Evolutionary conservation across 176 grass and related monocot genomes (phyloP).

Genomic region (Paspalum notatum): DNA sequence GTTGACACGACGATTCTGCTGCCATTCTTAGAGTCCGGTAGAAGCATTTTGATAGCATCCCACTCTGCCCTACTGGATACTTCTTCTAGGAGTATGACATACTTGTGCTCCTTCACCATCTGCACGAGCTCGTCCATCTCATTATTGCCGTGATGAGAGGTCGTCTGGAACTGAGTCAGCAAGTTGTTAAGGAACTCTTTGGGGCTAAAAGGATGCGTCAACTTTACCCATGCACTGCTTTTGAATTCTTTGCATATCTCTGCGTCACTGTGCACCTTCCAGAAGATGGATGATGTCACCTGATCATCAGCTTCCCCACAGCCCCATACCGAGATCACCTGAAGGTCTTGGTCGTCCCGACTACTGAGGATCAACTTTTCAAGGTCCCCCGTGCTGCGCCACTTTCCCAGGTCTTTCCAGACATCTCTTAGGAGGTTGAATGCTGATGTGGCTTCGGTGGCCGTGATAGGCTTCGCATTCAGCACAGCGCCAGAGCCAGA

Average conservation of each 20-base stretch:
- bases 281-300: background rate
- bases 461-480: too few species aligned
- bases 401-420: background rate
- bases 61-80: background rate
- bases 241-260: background rate
- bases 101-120: background rate
- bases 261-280: rapidly evolving
- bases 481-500: too few species aligned
- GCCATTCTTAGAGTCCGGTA: background rate
- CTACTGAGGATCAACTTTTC: background rate
- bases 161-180: background rate
- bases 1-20: background rate
- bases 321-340: background rate
- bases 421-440: background rate
- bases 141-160: background rate
- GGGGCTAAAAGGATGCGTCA: background rate
- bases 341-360: background rate
- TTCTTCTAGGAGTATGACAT: background rate
- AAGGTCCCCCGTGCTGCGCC: background rate
- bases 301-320: background rate
- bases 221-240: background rate
- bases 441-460: background rate
- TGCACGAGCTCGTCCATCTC: background rate
- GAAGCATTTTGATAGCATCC: background rate
- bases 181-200: background rate